Evolutionary conservation across 139 green algal genomes (phyloP).

Genomic region (Desmodesmus armatus): DNA sequence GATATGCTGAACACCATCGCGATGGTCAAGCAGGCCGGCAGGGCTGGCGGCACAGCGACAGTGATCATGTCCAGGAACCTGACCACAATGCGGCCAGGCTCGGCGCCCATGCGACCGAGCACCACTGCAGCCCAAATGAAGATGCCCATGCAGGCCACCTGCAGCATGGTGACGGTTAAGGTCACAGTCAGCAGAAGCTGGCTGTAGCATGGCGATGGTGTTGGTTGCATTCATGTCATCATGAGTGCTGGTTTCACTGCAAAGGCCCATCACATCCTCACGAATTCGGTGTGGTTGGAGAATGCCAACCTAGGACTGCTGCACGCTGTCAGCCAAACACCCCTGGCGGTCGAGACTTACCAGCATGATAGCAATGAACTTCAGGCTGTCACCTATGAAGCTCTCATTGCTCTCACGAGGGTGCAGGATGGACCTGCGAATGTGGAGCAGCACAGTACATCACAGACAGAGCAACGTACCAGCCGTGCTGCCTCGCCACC

Average conservation of each 20-base stretch:
- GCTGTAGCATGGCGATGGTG: too few relatives aligned
- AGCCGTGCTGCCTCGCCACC: too few relatives aligned
- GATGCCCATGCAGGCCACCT: slow-evolving; percentile 53
- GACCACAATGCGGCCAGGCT: slow-evolving; percentile 55
- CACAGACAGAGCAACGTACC: neutral
- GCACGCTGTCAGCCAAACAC: too few relatives aligned
- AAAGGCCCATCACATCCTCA: too few relatives aligned
- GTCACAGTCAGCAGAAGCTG: too few relatives aligned
- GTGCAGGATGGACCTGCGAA: slow-evolving; percentile 71
- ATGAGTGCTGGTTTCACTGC: too few relatives aligned
- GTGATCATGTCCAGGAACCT: slow-evolving; percentile 84
- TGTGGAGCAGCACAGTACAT: neutral
- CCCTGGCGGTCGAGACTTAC: too few relatives aligned
- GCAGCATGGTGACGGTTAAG: too few relatives aligned
- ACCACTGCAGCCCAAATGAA: slow-evolving; percentile 74
- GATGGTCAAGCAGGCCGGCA: slow-evolving; percentile 81
- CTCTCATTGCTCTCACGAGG: slow-evolving; percentile 59
- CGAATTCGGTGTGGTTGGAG: too few relatives aligned
- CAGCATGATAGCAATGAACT: slow-evolving; percentile 77
- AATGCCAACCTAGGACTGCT: too few relatives aligned
- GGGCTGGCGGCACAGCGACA: slow-evolving; percentile 78
- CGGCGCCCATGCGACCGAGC: slow-evolving; percentile 56
- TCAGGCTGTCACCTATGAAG: slow-evolving; percentile 71
- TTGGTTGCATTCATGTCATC: too few relatives aligned
- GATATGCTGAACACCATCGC: slow-evolving; percentile 70